Base-by-base conservation (phyloP, 805 yeast species). In the Nakazawaea sp. region DNA sequence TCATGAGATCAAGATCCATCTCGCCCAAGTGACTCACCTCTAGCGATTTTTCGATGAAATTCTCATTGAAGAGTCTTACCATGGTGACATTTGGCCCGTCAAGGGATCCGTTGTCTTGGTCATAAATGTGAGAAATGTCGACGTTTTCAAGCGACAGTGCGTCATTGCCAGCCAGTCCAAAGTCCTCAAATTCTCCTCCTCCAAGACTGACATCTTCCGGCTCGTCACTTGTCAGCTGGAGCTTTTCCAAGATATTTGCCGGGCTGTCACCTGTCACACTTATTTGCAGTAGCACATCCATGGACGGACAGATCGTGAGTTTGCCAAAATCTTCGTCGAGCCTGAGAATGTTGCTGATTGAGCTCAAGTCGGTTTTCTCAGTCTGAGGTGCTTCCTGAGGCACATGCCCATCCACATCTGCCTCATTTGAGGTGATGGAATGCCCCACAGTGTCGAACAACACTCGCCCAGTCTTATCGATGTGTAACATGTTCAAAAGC, bases 301-400 rank as follows among this genome's bases (percentile, higher is more conserved):
- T 62, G 0, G 95, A 83, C 0, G 94, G 90, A 45, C 95, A 84
- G 1, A 88, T 62, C 13, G n/a, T n/a, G n/a, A n/a, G n/a, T n/a
- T n/a, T n/a, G n/a, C n/a, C n/a, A n/a, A n/a, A n/a, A n/a, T n/a
- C n/a, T n/a, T n/a, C n/a, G n/a, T n/a, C n/a, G n/a, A n/a, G n/a
- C n/a, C n/a, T n/a, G n/a, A n/a, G n/a, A n/a, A n/a, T n/a, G n/a
- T n/a, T n/a, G n/a, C n/a, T n/a, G n/a, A n/a, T n/a, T n/a, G n/a
- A n/a, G n/a, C n/a, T n/a, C n/a, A n/a, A n/a, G n/a, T n/a, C n/a
- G n/a, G n/a, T n/a, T n/a, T n/a, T n/a, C n/a, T n/a, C n/a, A n/a
- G n/a, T n/a, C n/a, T n/a, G n/a, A n/a, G n/a, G n/a, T n/a, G n/a
- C n/a, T n/a, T n/a, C n/a, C n/a, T n/a, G n/a, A n/a, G n/a, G n/a